Evolutionary conservation across 2,329 filamentous ascomycete species (phyloP).

Genomic region (Calonectria hongkongensis): DNA sequence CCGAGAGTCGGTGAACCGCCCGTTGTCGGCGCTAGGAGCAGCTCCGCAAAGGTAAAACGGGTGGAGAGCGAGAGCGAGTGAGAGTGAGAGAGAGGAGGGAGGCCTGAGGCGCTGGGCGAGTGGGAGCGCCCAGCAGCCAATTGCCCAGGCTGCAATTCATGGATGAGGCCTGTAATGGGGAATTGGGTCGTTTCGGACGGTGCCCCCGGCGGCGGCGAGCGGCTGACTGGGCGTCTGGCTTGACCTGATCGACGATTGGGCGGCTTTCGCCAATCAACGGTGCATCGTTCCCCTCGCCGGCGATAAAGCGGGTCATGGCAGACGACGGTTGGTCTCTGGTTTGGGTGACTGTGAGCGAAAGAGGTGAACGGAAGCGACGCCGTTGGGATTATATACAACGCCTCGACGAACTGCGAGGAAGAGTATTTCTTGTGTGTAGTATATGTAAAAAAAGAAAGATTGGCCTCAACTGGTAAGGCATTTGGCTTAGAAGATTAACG

Average conservation of each 20-base stretch:
- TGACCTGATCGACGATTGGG: not conserved
- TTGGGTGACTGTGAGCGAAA: conserved; percentile 23
- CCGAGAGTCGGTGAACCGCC: conserved; percentile 26
- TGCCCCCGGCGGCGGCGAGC: not conserved
- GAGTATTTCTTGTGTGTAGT: not conserved
- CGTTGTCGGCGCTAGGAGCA: conserved; percentile 19
- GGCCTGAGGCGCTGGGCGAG: not conserved
- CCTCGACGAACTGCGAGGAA: not conserved
- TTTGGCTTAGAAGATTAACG: too few species aligned
- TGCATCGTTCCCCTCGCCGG: conserved; percentile 23
- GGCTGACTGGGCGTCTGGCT: not conserved
- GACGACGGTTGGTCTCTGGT: not conserved
- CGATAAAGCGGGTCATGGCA: conserved; percentile 37
- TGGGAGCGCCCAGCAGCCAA: not conserved
- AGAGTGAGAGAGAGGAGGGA: too few species aligned
- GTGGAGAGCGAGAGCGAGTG: too few species aligned
- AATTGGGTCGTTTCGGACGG: conserved; percentile 9
- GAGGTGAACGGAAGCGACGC: conserved; percentile 23
- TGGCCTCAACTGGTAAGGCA: too few species aligned
- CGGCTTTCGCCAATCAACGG: conserved; percentile 10
- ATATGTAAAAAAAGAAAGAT: not conserved
- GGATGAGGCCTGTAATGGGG: conserved; percentile 7
- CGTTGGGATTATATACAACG: not conserved
- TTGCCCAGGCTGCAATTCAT: conserved; percentile 6
- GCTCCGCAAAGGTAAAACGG: conserved; percentile 7